Evolutionary conservation across 2,329 filamentous ascomycete species (phyloP).

Genomic region (Aspergillus versicolor): DNA sequence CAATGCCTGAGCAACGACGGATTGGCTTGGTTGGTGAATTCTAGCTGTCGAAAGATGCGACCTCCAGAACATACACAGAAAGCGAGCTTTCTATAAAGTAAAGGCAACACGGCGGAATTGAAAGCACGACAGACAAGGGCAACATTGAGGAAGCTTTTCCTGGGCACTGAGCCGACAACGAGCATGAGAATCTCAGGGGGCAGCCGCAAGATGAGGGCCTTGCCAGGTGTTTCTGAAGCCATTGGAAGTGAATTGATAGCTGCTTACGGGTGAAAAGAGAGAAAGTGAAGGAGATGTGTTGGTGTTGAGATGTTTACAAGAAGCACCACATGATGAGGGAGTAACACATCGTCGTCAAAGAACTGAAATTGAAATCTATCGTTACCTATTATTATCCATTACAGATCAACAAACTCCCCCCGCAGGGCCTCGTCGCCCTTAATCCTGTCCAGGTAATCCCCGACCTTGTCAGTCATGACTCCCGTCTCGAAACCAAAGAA

Average conservation of each 20-base stretch:
- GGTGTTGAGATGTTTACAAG: not conserved
- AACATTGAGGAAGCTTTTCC: no score
- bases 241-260: not conserved
- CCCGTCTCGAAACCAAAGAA: constrained; percentile 18
- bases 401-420: constrained; percentile 18
- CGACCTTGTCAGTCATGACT: constrained; percentile 12
- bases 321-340: not conserved
- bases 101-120: no score
- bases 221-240: not conserved
- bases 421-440: constrained; percentile 8
- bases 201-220: not conserved
- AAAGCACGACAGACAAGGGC: no score
- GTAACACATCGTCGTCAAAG: not conserved
- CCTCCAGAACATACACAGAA: no score
- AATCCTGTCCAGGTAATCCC: constrained; percentile 7
- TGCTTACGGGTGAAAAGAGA: not conserved
- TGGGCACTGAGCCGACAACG: no score
- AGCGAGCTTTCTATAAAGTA: no score
- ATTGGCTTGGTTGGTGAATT: no score
- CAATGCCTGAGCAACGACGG: no score
- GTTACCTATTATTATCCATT: not conserved
- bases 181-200: no score
- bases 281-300: not conserved
- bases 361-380: not conserved
- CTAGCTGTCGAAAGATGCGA: no score